Conservation (phyloP, 164 flowering plant species). For the Nymphaea thermarum region DNA sequence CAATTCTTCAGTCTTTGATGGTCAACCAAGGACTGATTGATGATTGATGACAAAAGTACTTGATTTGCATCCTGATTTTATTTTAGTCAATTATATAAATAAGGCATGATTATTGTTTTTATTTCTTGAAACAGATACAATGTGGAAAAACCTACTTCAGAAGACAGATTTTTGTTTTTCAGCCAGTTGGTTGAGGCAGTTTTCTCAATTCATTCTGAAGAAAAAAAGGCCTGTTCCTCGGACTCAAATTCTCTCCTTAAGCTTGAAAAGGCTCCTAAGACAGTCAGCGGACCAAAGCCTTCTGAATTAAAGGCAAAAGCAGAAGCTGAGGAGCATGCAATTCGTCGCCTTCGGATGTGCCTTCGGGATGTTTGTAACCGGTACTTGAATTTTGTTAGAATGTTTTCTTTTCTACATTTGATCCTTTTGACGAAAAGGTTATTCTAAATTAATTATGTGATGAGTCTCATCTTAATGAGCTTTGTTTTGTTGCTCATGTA, state of each 20-base stretch:
- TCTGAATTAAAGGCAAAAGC: slow-evolving; percentile 89
- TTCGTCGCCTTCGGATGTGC: slow-evolving; percentile 95
- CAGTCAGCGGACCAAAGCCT: slow-evolving; percentile 64
- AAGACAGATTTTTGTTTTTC: slow-evolving; percentile 69
- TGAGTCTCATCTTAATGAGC: too few species aligned
- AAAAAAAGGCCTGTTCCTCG: slow-evolving; percentile 21
- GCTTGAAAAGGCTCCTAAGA: slow-evolving; percentile 88
- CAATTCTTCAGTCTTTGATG: too few species aligned
- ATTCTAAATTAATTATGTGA: too few species aligned
- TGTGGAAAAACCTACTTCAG: slow-evolving; percentile 47
- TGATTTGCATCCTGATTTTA: too few species aligned
- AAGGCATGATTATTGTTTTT: background rate
- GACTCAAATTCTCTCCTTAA: slow-evolving; percentile 42
- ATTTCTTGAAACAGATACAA: slow-evolving; percentile 39
- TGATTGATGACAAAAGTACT: too few species aligned
- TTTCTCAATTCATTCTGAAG: slow-evolving; percentile 52
- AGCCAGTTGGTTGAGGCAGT: slow-evolving; percentile 65
- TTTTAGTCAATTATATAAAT: too few species aligned
- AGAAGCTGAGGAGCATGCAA: slow-evolving; percentile 98
- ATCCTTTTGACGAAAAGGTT: too few species aligned
- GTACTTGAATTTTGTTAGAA: slow-evolving; percentile 17
- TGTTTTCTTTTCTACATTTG: too few species aligned
- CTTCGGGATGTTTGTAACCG: slow-evolving; percentile 96
- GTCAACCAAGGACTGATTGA: too few species aligned
- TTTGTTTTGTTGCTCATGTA: too few species aligned